Conservation (phyloP, 768 basidiomycete species). For the Chalciporus piperatus region DNA sequence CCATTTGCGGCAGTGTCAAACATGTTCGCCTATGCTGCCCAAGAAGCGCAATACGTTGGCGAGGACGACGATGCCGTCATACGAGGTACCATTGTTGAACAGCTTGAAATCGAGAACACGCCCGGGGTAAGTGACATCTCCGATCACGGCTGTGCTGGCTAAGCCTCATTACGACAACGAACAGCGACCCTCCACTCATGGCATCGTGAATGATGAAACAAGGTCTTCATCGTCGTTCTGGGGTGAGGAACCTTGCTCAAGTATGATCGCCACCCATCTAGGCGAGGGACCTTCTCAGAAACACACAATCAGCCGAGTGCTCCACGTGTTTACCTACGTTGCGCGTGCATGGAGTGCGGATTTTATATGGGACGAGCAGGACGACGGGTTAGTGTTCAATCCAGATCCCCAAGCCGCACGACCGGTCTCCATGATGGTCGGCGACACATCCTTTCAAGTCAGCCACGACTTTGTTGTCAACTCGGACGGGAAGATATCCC, state of each 20-base stretch:
- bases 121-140: constrained; percentile 21
- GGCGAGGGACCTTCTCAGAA: constrained; percentile 14
- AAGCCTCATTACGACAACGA: constrained; percentile 21
- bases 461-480: constrained; percentile 38
- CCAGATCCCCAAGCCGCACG: constrained; percentile 19
- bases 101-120: constrained; percentile 23
- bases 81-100: constrained; percentile 1
- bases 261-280: neutral
- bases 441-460: constrained; percentile 9
- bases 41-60: constrained; percentile 3
- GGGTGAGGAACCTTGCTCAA: neutral
- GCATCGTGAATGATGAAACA: constrained; percentile 10
- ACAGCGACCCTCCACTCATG: constrained; percentile 18
- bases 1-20: constrained; percentile 15
- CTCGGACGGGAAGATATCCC: constrained; percentile 50
- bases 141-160: constrained; percentile 24
- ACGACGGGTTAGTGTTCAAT: constrained; percentile 27
- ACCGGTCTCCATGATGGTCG: constrained; percentile 10
- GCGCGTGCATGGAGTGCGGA: constrained; percentile 23
- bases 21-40: constrained; percentile 11
- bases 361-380: constrained; percentile 24
- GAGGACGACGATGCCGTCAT: constrained; percentile 18
- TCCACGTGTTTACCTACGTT: constrained; percentile 19
- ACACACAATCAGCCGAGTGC: constrained; percentile 11
- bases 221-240: constrained; percentile 2